These are phyloP conservation scores for Keithomyces neogunnii DNA, from an alignment of 2,329 filamentous ascomycete genomes.

Conservation along the genomic window DNA sequence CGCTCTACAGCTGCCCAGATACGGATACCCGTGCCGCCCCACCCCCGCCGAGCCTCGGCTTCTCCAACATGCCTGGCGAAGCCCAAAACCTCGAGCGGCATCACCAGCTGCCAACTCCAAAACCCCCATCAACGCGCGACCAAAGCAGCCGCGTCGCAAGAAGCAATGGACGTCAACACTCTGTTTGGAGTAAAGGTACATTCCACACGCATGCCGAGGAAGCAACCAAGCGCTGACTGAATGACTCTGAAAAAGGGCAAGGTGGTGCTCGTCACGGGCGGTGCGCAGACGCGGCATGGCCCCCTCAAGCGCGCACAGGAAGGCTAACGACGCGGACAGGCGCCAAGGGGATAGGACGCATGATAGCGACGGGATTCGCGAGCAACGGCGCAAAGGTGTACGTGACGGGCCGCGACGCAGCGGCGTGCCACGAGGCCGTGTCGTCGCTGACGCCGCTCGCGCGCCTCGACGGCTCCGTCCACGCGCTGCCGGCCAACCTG, in stretches of 20 bases:
- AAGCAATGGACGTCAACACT: constrained; percentile 41
- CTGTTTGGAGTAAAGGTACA: constrained; percentile 52
- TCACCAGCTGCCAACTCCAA: neutral
- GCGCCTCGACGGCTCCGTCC: constrained; percentile 34
- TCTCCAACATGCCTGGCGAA: neutral
- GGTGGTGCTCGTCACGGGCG: constrained; percentile 50
- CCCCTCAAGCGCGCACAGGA: neutral
- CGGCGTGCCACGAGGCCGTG: constrained; percentile 47
- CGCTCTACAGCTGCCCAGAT: too few relatives aligned
- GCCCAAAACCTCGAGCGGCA: neutral
- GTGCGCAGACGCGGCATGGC: constrained; percentile 10
- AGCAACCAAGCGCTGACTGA: neutral
- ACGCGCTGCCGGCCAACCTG: constrained; percentile 55
- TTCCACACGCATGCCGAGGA: too few relatives aligned
- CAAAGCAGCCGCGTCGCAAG: neutral
- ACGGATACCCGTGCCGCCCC: too few relatives aligned
- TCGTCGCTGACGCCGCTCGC: constrained; percentile 46
- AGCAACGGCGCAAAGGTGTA: constrained; percentile 56
- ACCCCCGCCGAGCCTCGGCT: neutral
- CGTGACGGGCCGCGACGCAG: constrained; percentile 54
- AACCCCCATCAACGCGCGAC: neutral
- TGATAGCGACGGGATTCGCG: constrained; percentile 61
- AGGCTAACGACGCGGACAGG: constrained; percentile 16
- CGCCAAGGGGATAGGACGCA: constrained; percentile 55
- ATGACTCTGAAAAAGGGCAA: constrained; percentile 34